Evolutionary conservation across 2,329 filamentous ascomycete species (phyloP), one percentile per base, ranked within the genome.

Genomic region (Cordyceps cateniannulata): DNA sequence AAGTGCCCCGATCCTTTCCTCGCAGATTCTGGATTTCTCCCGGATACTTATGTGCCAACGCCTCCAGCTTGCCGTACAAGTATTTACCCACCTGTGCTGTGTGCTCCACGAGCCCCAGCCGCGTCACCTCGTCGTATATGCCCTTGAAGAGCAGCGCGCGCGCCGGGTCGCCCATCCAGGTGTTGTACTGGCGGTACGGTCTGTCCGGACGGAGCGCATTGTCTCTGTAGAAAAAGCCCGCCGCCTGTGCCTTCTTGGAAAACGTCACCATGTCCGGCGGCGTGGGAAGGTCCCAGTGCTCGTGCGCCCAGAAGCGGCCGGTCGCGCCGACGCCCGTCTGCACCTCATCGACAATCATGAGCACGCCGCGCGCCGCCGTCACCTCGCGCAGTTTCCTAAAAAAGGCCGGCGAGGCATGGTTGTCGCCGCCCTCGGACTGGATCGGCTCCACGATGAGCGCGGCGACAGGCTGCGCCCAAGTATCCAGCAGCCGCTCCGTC

Each of bases 181-280:
- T 96, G 82, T 96, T 96, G 83, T 96, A 96, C 77, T 96, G 92
- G 64, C 92, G 87, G 81, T 96, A 96, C 5, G 93, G 89, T 82
- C 92, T 93, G 81, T 96, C 96, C 64, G 92, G 92, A 14, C 90
- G 83, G 67, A 96, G 82, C 45, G 85, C 86, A 12, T 85, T 82
- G 81, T 95, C 88, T 63, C 88, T 88, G 72, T 87, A 96, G 81
- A 95, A 96, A 82, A 93, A 96, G 38, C 92, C 92, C 4, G 92
- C 92, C 1, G 92, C 90, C 78, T 96, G 92, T 2, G 92, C 93
- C 82, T 96, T 96, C 82, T 96, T 96, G 70, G 86, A 90, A 79
- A 96, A 96, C 61, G 92, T 96, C 44, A 96, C 92, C 81, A 96
- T 95, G 78, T 96, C 92, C 0, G 92, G 92, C 9, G 92, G 90